These are phyloP conservation scores for Parachaetomium inaequale DNA, from an alignment of 495 filamentous ascomycete genomes.

Conservation along the genomic window DNA sequence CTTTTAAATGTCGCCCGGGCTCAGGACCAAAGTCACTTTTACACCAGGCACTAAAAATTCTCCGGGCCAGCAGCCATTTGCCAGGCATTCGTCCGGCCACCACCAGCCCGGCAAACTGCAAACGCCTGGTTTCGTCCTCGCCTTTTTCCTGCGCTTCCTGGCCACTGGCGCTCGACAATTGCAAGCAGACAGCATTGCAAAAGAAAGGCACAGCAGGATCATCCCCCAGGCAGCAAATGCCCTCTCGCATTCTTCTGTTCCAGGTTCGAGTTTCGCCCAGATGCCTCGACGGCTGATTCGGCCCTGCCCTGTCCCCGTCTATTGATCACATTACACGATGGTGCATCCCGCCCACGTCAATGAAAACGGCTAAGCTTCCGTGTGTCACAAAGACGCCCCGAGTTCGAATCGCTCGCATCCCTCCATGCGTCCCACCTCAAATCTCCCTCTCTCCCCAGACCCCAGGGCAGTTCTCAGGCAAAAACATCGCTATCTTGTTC, in stretches of 20 bases:
- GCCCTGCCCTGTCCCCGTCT: conserved; percentile 7
- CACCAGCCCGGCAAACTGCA: conserved; percentile 25
- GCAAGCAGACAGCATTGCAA: not conserved
- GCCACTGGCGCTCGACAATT: not conserved
- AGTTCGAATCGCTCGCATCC: not conserved
- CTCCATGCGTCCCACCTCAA: conserved; percentile 1
- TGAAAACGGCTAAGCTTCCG: conserved; percentile 27
- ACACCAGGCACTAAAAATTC: conserved; percentile 40
- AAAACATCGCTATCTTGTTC: too few species aligned
- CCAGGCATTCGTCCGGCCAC: conserved; percentile 26
- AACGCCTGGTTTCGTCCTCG: conserved; percentile 5
- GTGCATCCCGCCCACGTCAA: conserved; percentile 17
- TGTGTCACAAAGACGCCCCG: conserved; percentile 26
- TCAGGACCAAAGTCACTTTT: conserved; percentile 38
- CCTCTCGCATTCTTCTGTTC: not conserved
- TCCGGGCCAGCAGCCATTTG: conserved; percentile 29
- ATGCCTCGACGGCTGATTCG: conserved; percentile 1
- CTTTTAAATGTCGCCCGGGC: conserved; percentile 39
- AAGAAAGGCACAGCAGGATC: not conserved
- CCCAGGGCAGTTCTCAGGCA: not conserved
- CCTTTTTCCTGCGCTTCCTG: not conserved
- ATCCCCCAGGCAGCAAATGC: not conserved
- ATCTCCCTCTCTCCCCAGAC: not conserved
- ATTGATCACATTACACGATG: conserved; percentile 8
- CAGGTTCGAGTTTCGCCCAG: not conserved